Conservation (phyloP, 345 rosid species). For the Zanthoxylum bungeanum region DNA sequence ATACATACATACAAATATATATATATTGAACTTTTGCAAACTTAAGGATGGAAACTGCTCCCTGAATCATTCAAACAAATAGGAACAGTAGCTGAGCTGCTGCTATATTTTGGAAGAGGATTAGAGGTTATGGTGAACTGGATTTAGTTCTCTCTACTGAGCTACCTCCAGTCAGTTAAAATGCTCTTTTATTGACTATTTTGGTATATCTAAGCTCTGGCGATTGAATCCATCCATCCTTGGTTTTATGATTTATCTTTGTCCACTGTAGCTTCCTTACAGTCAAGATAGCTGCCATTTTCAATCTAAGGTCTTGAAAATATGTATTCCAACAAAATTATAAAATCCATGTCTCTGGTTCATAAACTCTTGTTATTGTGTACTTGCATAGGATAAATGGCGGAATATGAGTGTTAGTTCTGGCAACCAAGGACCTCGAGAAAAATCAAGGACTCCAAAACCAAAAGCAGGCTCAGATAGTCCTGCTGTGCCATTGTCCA, state of each 20-base stretch:
- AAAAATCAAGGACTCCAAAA: slow-evolving; percentile 52
- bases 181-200: background rate
- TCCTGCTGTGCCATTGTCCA: slow-evolving; percentile 17
- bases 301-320: background rate
- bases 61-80: background rate
- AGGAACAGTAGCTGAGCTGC: background rate
- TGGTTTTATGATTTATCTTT: background rate
- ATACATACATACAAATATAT: no score
- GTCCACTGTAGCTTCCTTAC: background rate
- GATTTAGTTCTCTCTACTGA: background rate
- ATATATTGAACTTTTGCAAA: background rate
- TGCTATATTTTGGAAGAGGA: background rate
- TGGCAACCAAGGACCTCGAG: slow-evolving; percentile 49
- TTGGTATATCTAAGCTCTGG: background rate
- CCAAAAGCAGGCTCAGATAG: slow-evolving; percentile 41
- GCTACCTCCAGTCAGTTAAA: background rate
- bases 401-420: slow-evolving; percentile 72
- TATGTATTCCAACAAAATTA: background rate
- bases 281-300: background rate
- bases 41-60: background rate
- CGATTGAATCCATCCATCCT: background rate
- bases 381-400: slow-evolving; percentile 77
- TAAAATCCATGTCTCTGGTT: background rate
- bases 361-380: background rate
- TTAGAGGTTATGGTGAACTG: background rate